These are phyloP conservation scores for Microbotryum saponariae DNA, from an alignment of 1,284 basidiomycete genomes.

Conservation along the genomic window DNA sequence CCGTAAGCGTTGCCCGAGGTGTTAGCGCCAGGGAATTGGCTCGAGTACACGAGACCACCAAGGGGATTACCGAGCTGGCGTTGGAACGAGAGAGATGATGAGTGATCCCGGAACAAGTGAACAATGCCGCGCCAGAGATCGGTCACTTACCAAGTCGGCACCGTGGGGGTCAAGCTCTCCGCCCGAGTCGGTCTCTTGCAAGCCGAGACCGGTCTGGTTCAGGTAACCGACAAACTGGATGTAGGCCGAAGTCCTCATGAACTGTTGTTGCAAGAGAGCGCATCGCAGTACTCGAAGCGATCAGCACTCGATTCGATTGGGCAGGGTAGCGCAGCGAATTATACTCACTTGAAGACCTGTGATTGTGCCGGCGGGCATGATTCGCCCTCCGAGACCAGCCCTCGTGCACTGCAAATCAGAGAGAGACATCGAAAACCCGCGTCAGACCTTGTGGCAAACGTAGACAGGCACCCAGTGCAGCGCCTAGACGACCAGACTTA, in stretches of 20 bases:
- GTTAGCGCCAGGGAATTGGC: constrained; percentile 39
- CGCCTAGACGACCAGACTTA: neutral
- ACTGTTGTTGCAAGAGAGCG: constrained; percentile 14
- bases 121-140: no score
- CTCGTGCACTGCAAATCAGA: constrained; percentile 39
- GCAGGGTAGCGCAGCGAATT: neutral
- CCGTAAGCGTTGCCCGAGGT: constrained; percentile 41
- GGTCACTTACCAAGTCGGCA: constrained; percentile 8
- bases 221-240: constrained; percentile 56
- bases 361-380: constrained; percentile 56
- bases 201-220: constrained; percentile 53
- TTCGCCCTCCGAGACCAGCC: constrained; percentile 56
- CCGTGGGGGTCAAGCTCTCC: constrained; percentile 43
- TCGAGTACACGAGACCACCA: constrained; percentile 30
- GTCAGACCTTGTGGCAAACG: no score
- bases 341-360: constrained; percentile 52
- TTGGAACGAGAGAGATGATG: neutral
- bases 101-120: no score
- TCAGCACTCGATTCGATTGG: no score
- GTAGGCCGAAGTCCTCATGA: constrained; percentile 56
- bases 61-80: constrained; percentile 26
- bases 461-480: no score
- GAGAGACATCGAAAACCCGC: neutral
- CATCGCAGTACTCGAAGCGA: neutral
- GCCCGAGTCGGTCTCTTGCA: constrained; percentile 51